Evolutionary conservation across 164 flowering plant genomes (phyloP).

Genomic region (Vitis riparia): DNA sequence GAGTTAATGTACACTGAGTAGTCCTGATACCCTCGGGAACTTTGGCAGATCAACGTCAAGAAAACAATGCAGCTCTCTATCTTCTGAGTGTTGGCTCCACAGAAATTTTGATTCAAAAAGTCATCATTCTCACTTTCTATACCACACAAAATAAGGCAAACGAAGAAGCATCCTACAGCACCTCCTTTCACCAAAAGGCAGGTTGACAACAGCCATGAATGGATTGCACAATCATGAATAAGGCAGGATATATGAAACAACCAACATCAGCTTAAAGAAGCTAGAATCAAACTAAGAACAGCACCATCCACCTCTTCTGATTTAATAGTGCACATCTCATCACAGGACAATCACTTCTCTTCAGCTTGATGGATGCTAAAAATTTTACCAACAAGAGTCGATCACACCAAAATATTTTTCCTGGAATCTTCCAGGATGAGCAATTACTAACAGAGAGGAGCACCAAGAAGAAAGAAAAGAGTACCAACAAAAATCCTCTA

Average conservation of each 20-base stretch:
- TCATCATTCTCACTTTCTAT: not conserved
- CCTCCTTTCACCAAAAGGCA: not conserved
- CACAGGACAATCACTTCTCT: not conserved
- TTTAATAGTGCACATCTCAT: not conserved
- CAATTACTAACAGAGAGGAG: conserved; percentile 6
- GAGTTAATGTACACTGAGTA: conserved; percentile 8
- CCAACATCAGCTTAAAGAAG: conserved; percentile 5
- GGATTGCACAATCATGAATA: conserved; percentile 8
- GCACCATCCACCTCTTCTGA: not conserved
- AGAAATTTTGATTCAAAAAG: conserved; percentile 10
- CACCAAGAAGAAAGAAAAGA: conserved; percentile 2
- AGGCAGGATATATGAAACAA: not conserved
- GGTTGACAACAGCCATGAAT: not conserved
- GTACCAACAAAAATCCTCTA: not conserved
- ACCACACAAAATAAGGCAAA: not conserved
- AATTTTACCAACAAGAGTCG: not conserved
- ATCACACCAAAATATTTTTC: not conserved
- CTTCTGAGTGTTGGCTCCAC: conserved; percentile 7
- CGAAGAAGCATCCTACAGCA: not conserved
- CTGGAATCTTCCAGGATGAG: not conserved
- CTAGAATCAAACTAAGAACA: not conserved
- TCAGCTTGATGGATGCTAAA: not conserved
- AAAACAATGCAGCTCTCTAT: conserved; percentile 5
- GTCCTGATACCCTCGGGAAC: conserved; percentile 13
- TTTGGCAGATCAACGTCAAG: conserved; percentile 20